Conservation (phyloP, 2,329 filamentous ascomycete species). For the Ascosphaera acerosa region DNA sequence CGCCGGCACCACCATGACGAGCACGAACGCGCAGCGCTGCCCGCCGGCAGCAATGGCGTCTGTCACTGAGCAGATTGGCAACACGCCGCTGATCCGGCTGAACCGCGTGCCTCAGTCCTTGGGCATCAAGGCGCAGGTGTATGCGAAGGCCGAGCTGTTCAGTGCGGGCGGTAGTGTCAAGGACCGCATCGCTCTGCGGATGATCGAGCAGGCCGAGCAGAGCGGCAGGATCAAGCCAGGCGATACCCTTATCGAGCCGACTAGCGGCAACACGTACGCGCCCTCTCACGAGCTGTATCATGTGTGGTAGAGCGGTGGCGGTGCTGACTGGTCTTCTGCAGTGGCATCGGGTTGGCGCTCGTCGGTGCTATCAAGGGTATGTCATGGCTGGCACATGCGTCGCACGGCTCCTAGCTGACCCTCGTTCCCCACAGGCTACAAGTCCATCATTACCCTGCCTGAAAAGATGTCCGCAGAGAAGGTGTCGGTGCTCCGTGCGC, state of each 20-base stretch:
- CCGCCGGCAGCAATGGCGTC: conserved; percentile 34
- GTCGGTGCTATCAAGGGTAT: conserved; percentile 70
- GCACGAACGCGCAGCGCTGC: conserved; percentile 6
- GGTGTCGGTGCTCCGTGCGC: conserved; percentile 74
- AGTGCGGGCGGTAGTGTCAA: conserved; percentile 88
- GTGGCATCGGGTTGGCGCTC: conserved; percentile 75
- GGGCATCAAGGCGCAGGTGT: conserved; percentile 70
- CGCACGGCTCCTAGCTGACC: neutral
- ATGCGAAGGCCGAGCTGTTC: conserved; percentile 79
- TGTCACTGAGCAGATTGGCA: conserved; percentile 73
- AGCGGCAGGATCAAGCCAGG: conserved; percentile 86
- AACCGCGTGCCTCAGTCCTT: conserved; percentile 83
- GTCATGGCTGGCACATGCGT: conserved; percentile 1
- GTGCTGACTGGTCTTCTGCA: conserved; percentile 13
- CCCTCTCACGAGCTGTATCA: conserved; percentile 1
- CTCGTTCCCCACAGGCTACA: conserved; percentile 38
- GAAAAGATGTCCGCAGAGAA: conserved; percentile 99
- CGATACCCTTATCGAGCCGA: conserved; percentile 92
- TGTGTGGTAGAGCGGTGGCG: too few relatives aligned
- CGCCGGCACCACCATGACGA: neutral
- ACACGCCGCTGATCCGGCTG: conserved; percentile 80
- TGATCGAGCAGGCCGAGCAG: conserved; percentile 89
- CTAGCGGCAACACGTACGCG: conserved; percentile 65
- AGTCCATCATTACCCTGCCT: conserved; percentile 92
- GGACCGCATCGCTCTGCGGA: conserved; percentile 82